These are phyloP conservation scores for Spiraea crenata DNA, from an alignment of 331 rosid genomes.

Conservation along the genomic window DNA sequence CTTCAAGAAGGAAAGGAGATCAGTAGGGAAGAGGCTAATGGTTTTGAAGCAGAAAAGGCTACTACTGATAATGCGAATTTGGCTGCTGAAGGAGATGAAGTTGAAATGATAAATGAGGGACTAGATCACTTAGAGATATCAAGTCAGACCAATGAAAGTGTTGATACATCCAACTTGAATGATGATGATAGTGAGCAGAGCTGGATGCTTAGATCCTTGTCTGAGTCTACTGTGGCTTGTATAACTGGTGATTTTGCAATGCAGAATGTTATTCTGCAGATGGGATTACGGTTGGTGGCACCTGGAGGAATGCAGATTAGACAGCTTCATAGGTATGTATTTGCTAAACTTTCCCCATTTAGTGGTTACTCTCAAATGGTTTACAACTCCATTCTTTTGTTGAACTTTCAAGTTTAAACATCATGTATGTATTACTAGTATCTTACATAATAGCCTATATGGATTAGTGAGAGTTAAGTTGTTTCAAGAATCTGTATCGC, in stretches of 20 bases:
- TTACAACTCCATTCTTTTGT: background rate
- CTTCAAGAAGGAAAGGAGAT: slow-evolving; percentile 31
- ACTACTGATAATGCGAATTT: slow-evolving; percentile 13
- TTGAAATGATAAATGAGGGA: slow-evolving; percentile 29
- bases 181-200: slow-evolving; percentile 80
- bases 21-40: slow-evolving; percentile 23
- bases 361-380: background rate
- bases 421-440: background rate
- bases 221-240: slow-evolving; percentile 89
- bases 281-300: slow-evolving; percentile 88
- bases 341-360: background rate
- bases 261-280: slow-evolving; percentile 96
- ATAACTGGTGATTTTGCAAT: slow-evolving; percentile 87
- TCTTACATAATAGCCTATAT: too few relatives aligned
- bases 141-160: slow-evolving; percentile 54
- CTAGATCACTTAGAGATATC: slow-evolving; percentile 46
- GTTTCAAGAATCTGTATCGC: background rate
- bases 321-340: slow-evolving; percentile 70
- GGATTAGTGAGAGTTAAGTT: background rate
- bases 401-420: background rate
- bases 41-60: slow-evolving; percentile 17
- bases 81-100: slow-evolving; percentile 31
- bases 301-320: slow-evolving; percentile 92
- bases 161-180: slow-evolving; percentile 52
- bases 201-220: slow-evolving; percentile 84